Base-by-base conservation (phyloP, 2,329 filamentous ascomycete species). In the Ramichloridium luteum region DNA sequence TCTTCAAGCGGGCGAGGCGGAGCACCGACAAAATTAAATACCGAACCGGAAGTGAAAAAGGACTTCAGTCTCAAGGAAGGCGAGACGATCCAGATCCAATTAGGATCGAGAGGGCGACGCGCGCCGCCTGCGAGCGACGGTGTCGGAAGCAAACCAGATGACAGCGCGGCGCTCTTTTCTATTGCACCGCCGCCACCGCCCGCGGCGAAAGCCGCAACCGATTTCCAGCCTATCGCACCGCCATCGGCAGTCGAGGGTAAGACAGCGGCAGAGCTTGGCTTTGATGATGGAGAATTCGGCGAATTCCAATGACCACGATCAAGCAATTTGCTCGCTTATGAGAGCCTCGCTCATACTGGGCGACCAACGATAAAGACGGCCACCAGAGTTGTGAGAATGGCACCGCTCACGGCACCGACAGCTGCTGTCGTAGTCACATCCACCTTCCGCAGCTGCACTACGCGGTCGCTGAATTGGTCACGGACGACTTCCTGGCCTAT, bases 1-100 rank as follows among this genome's bases (percentile, higher is more conserved):
- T 11, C 10, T 14, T 5, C 27, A 86, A 53, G 77, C 77, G 9
- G 65, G 77, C 44, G 75, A 77, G 55, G 68, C 72, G 1, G 57
- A 23, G 20, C 20, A 23, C 20, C 8, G 38, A 45, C 54, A 57
- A 44, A 36, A 22, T 8, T 58, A 57, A 27, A 56, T 59, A 26
- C n/a, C n/a, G 58, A 58, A 25, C 60, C 64, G 35, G 70, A 72
- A 49, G 51, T 48, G 18, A 77, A 75, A 58, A 72, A 70, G 43
- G 84, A 93, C 50, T 85, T 84, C 51, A 86, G 80, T 48, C 56
- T 93, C 41, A 93, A 93, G 56, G 83, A 86, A 38, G 84, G 84
- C 8, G 79, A 93, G 66, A 93, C 80, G 12, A 92, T 93, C 46
- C 83, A 77, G 14, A 76, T 92, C 42, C 82, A 80, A 53, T 67